A percentile compares a stretch with the other conserved stretches of the same genome.
Evolutionary conservation across 2,329 filamentous ascomycete species (phyloP).

Genomic region (Microdochium nivale): DNA sequence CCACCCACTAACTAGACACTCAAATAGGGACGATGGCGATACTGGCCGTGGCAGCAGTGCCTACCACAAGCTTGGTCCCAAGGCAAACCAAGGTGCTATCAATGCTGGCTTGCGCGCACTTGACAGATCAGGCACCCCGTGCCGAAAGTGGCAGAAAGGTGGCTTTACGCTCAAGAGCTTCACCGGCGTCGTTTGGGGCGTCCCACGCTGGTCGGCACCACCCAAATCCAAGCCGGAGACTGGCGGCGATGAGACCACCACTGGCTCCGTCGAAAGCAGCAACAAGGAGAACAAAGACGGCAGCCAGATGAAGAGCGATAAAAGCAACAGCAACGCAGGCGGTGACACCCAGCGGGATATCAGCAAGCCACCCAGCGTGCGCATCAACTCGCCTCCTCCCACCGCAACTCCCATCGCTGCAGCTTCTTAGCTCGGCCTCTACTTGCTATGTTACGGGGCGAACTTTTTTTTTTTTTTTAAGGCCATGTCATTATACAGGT

Average conservation of each 20-base stretch:
- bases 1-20: conserved; percentile 13
- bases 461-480: too few species aligned
- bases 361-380: conserved; percentile 37
- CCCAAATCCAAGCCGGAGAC: conserved; percentile 42
- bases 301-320: conserved; percentile 37
- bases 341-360: conserved; percentile 35
- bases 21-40: conserved; percentile 50
- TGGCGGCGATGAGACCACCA: conserved; percentile 34
- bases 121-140: conserved; percentile 84
- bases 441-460: neutral
- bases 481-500: too few species aligned
- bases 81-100: conserved; percentile 94
- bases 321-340: conserved; percentile 28
- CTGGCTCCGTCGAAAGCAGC: conserved; percentile 40
- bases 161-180: conserved; percentile 84
- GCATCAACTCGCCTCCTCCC: conserved; percentile 42
- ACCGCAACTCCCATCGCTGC: conserved; percentile 23
- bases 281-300: conserved; percentile 59
- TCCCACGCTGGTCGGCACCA: conserved; percentile 75
- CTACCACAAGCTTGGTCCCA: conserved; percentile 82
- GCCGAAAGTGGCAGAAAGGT: conserved; percentile 82
- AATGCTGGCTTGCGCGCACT: conserved; percentile 92
- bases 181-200: conserved; percentile 75
- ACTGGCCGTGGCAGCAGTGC: conserved; percentile 48
- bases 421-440: conserved; percentile 20